phyloP scores from a whole-genome alignment of 2,329 filamentous ascomycete genomes.

The Ophiosphaerella korrae region DNA sequence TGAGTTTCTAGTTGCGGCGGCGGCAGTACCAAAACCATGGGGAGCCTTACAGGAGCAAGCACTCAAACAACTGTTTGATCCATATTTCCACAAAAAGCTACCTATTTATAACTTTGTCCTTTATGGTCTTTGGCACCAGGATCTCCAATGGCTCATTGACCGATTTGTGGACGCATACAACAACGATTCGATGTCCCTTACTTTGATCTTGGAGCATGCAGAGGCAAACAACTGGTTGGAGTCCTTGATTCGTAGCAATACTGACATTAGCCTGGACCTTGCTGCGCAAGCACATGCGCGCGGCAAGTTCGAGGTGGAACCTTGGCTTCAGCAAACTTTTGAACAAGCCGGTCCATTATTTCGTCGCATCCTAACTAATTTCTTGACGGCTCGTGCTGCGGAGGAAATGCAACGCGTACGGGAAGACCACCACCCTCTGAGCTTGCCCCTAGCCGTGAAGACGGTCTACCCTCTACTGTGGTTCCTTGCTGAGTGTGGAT shows the following conservation, averaged over 20 bases:
- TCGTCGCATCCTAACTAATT: constrained; percentile 74
- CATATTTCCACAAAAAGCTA: constrained; percentile 79
- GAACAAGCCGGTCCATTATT: constrained; percentile 69
- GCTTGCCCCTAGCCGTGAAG: constrained; percentile 79
- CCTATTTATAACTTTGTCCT: constrained; percentile 85
- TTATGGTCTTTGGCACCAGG: constrained; percentile 88
- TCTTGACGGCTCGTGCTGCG: constrained; percentile 81
- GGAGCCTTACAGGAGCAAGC: constrained; percentile 75
- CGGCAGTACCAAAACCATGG: constrained; percentile 79
- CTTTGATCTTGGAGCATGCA: constrained; percentile 77
- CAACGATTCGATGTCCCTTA: constrained; percentile 68
- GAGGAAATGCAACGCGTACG: constrained; percentile 78
- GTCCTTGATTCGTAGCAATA: constrained; percentile 76
- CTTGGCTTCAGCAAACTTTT: constrained; percentile 77
- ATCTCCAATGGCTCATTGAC: constrained; percentile 82
- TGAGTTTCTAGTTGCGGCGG: constrained; percentile 78
- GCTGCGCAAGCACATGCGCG: constrained; percentile 83
- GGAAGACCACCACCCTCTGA: constrained; percentile 68
- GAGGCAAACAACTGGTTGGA: constrained; percentile 83
- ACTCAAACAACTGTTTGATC: constrained; percentile 76
- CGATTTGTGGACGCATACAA: constrained; percentile 80
- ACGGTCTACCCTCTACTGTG: constrained; percentile 81
- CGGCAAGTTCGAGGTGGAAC: constrained; percentile 76
- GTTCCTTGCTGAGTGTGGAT: constrained; percentile 67
- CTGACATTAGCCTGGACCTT: constrained; percentile 85